Evolutionary conservation across 176 grass and related monocot species (phyloP), one percentile per base, ranked within the genome.

Genomic region (Eragrostis nindensis): DNA sequence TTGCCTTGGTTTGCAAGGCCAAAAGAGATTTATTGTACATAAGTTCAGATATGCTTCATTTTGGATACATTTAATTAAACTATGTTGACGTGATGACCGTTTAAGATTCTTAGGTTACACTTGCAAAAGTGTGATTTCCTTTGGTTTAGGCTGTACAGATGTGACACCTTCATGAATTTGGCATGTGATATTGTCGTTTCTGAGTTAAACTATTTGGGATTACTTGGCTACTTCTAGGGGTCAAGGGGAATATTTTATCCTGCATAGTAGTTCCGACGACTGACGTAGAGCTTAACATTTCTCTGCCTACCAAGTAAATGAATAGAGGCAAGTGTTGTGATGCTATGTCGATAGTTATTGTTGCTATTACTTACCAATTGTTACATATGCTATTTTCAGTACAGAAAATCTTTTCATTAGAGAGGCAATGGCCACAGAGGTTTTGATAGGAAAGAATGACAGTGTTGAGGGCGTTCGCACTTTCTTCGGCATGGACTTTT

Each of bases 351-450:
- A 82, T 77, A 25, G 55, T 55, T 71, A 7, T 57, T 80, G 8
- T 48, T 72, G 9, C 55, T 36, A 24, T 30, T 62, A 62, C 65
- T 54, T 76, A 55, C 57, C 30, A 25, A 54, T 61, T 80, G 8
- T 69, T 83, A 12, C 62, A 77, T 78, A 48, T 90, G 18, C 59
- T 80, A 74, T 79, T 71, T 90, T 98, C 88, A 98, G 92, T 84
- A 89, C 92, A 80, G 41, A 86, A 73, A 98, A 95, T 67, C 96
- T 98, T 81, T 95, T 98, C 82, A 93, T 98, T 74, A 93, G 96
- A 88, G 95, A 95, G 63, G 92, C 96, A 77, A 98, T 98, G 96
- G 96, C 94, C 63, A 93, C 86, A 27, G 86, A 95, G 79, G 71
- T 98, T 60, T 53, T 98, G 84, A 85, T 98, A 82, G 96, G 90